A percentile compares a stretch with the other conserved stretches of the same genome.
These are phyloP conservation scores for Ogataea paradorogensis DNA, from an alignment of 805 yeast genomes.

Conservation along the genomic window DNA sequence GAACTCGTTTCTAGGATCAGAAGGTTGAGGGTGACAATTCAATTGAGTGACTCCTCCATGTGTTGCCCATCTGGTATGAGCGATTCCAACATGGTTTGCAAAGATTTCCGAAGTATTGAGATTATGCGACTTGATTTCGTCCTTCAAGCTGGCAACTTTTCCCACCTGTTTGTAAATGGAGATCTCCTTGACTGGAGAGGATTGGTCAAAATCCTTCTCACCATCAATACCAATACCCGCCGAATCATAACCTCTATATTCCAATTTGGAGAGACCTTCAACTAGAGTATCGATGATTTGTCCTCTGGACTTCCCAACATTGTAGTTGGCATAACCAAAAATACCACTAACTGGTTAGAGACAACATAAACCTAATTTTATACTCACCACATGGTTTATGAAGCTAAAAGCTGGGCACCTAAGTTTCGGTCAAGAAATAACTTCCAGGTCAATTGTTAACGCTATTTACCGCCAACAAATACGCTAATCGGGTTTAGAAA, in stretches of 20 bases:
- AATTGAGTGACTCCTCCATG: conserved; percentile 87
- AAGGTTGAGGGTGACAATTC: conserved; percentile 96
- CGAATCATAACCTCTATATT: conserved; percentile 97
- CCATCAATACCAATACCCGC: conserved; percentile 97
- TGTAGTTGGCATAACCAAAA: conserved; percentile 94
- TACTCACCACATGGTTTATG: conserved; percentile 16
- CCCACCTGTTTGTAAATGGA: conserved; percentile 82
- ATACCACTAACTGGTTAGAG: conserved; percentile 65
- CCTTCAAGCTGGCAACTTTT: conserved; percentile 78
- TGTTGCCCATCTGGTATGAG: conserved; percentile 99
- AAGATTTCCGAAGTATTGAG: conserved; percentile 63
- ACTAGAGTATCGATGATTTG: conserved; percentile 86
- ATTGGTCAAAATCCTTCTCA: conserved; percentile 44
- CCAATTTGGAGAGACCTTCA: conserved; percentile 82
- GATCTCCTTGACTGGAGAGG: conserved; percentile 52
- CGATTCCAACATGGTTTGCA: conserved; percentile 90
- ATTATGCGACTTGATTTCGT: conserved; percentile 50
- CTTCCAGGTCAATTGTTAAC: background rate
- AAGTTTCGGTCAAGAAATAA: background rate
- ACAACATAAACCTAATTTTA: background rate
- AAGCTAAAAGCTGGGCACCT: background rate
- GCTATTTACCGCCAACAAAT: background rate
- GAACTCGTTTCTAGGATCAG: conserved; percentile 80
- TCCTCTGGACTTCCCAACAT: conserved; percentile 88
- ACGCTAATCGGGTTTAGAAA: background rate